Conservation (phyloP, 2,329 filamentous ascomycete genomes). For the Xylaria sp. region DNA sequence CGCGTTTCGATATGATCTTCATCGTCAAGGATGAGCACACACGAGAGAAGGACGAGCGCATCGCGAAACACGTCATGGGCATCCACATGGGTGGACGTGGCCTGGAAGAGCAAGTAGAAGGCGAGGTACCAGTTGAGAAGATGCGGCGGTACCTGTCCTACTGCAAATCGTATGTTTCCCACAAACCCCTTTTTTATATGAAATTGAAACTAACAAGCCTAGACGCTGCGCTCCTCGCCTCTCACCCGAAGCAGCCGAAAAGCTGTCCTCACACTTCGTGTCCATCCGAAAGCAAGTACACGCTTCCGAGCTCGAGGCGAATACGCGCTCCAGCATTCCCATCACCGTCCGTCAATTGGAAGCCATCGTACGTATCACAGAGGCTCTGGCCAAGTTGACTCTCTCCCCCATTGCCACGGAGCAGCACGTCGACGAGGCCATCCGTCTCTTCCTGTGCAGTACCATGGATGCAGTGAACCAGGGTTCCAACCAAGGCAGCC, state of each 20-base stretch:
- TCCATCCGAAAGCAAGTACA: slow-evolving; percentile 93
- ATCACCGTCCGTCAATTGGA: slow-evolving; percentile 97
- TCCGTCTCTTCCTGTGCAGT: slow-evolving; percentile 88
- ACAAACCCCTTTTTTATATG: not conserved
- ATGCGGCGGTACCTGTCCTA: slow-evolving; percentile 98
- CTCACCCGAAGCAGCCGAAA: slow-evolving; percentile 85
- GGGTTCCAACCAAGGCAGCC: slow-evolving; percentile 74
- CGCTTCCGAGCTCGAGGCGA: slow-evolving; percentile 81
- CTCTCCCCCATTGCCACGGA: slow-evolving; percentile 84
- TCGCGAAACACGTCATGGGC: slow-evolving; percentile 94
- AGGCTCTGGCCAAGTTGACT: slow-evolving; percentile 87
- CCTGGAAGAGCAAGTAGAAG: slow-evolving; percentile 73
- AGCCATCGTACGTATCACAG: slow-evolving; percentile 93
- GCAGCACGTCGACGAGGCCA: slow-evolving; percentile 92
- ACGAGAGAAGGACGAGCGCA: slow-evolving; percentile 80
- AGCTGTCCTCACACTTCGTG: slow-evolving; percentile 94
- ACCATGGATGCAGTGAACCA: slow-evolving; percentile 98
- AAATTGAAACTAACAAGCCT: slow-evolving; percentile 16
- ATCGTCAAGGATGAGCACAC: slow-evolving; percentile 96
- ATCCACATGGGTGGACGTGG: slow-evolving; percentile 91
- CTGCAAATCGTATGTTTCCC: slow-evolving; percentile 74
- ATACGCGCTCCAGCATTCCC: slow-evolving; percentile 85
- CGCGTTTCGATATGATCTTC: slow-evolving; percentile 99
- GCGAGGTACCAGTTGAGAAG: slow-evolving; percentile 89
- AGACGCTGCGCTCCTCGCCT: slow-evolving; percentile 89